Conservation (phyloP, 345 rosid species). For the Ceriops decandra region DNA sequence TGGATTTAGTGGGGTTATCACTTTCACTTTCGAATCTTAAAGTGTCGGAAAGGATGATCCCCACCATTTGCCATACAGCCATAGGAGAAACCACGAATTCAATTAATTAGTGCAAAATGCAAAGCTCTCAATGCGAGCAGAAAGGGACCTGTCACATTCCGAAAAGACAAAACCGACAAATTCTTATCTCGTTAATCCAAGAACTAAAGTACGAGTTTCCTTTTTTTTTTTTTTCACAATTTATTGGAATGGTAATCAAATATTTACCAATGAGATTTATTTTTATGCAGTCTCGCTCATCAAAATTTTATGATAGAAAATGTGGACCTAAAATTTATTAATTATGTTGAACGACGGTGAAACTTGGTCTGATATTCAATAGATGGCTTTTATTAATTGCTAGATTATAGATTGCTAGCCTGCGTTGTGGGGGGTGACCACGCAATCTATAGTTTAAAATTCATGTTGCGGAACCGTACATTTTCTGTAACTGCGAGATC, state of each 20-base stretch:
- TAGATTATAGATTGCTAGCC: slow-evolving; percentile 1
- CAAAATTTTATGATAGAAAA: too few species aligned
- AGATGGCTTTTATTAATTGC: not conserved
- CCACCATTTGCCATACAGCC: slow-evolving; percentile 24
- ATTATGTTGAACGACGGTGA: too few species aligned
- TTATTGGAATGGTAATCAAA: too few species aligned
- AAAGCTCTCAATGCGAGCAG: slow-evolving; percentile 17
- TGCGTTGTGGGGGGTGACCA: not conserved
- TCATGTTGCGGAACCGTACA: not conserved
- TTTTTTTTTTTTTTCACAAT: too few species aligned
- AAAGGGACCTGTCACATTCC: slow-evolving; percentile 27
- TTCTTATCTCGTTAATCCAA: not conserved
- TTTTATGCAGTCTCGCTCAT: too few species aligned
- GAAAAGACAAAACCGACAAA: slow-evolving; percentile 15
- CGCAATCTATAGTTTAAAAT: not conserved
- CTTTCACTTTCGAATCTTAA: slow-evolving; percentile 39
- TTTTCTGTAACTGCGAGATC: slow-evolving; percentile 1
- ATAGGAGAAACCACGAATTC: slow-evolving; percentile 1
- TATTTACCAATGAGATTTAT: too few species aligned
- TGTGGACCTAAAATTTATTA: too few species aligned
- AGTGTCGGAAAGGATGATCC: slow-evolving; percentile 21
- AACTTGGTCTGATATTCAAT: too few species aligned
- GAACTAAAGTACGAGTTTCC: too few species aligned
- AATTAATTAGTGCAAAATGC: not conserved
- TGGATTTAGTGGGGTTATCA: slow-evolving; percentile 25